Evolutionary conservation across 352 stramenopile genomes (phyloP).

Genomic region (Globisporangium cystogenes): DNA sequence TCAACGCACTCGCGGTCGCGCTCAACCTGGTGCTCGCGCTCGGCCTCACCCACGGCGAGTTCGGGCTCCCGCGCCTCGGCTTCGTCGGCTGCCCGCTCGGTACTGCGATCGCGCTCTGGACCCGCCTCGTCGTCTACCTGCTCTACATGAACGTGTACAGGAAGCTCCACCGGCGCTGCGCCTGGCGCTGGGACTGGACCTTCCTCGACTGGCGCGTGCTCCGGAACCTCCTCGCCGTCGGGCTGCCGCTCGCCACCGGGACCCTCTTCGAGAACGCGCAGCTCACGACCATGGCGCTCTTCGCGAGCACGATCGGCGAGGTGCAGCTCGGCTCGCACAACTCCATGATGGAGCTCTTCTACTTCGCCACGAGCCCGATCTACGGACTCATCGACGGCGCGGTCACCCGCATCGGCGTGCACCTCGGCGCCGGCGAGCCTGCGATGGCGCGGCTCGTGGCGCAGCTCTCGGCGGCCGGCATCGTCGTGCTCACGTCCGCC

Average conservation of each 20-base stretch:
- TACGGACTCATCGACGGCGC: conserved; percentile 62
- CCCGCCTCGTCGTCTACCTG: conserved; percentile 47
- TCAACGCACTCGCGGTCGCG: conserved; percentile 54
- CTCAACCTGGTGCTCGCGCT: conserved; percentile 60
- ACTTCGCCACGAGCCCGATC: conserved; percentile 70
- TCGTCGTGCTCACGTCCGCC: conserved; percentile 32
- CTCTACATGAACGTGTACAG: conserved; percentile 69
- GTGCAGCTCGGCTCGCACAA: conserved; percentile 74
- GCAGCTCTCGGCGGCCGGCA: conserved; percentile 40
- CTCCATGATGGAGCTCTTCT: conserved; percentile 85
- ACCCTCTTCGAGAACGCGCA: conserved; percentile 80
- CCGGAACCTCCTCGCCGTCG: conserved; percentile 38
- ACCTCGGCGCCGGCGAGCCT: conserved; percentile 49
- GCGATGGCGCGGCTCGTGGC: conserved; percentile 40
- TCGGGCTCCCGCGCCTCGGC: conserved; percentile 48
- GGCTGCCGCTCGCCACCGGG: conserved; percentile 45
- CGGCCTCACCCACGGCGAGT: conserved; percentile 58
- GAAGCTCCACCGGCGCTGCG: conserved; percentile 41
- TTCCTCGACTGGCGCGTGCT: conserved; percentile 41
- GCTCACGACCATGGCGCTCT: conserved; percentile 73
- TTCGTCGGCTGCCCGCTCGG: conserved; percentile 79
- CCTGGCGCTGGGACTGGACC: conserved; percentile 45
- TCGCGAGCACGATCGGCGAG: conserved; percentile 62
- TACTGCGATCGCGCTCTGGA: conserved; percentile 44
- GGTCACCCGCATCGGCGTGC: conserved; percentile 55